These are phyloP conservation scores for Phaeolepiota aurea DNA, from an alignment of 768 basidiomycete genomes.

Conservation along the genomic window DNA sequence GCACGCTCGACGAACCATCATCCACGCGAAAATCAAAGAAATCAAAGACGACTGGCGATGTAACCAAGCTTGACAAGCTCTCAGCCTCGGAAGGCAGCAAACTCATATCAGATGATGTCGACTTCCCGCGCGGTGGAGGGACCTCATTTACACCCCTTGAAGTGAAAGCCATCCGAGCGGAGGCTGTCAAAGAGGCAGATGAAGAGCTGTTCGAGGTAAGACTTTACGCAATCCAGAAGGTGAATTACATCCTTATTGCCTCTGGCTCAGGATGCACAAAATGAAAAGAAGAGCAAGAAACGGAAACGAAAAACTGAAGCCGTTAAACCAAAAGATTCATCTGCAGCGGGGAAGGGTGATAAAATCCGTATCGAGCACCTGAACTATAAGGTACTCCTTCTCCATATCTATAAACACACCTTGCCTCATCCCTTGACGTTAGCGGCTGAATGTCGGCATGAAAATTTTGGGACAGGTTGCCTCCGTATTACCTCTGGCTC, in stretches of 20 bases:
- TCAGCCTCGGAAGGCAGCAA: conserved; percentile 21
- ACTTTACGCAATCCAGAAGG: conserved; percentile 1
- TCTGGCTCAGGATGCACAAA: conserved; percentile 29
- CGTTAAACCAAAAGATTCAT: conserved; percentile 13
- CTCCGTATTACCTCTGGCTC: conserved; percentile 78
- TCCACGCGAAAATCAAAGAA: conserved; percentile 52
- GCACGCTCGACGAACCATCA: conserved; percentile 45
- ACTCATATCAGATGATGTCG: conserved; percentile 60
- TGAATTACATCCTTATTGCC: too few relatives aligned
- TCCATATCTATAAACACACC: conserved; percentile 1
- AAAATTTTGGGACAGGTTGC: conserved; percentile 85
- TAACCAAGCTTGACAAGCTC: conserved; percentile 14
- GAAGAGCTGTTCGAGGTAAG: conserved; percentile 67
- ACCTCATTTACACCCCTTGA: conserved; percentile 83
- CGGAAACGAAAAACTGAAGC: conserved; percentile 39
- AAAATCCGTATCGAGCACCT: conserved; percentile 78
- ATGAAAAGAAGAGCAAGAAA: conserved; percentile 33
- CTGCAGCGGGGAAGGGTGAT: conserved; percentile 38
- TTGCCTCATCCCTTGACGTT: conserved; percentile 5
- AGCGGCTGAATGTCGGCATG: conserved; percentile 80
- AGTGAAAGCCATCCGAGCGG: conserved; percentile 76
- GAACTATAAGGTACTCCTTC: conserved; percentile 81
- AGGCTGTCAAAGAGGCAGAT: conserved; percentile 80
- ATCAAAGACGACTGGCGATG: conserved; percentile 34
- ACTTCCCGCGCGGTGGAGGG: conserved; percentile 95